These are phyloP conservation scores for Hypoxylon fuscum DNA, from an alignment of 495 filamentous ascomycete species.

Conservation along the genomic window DNA sequence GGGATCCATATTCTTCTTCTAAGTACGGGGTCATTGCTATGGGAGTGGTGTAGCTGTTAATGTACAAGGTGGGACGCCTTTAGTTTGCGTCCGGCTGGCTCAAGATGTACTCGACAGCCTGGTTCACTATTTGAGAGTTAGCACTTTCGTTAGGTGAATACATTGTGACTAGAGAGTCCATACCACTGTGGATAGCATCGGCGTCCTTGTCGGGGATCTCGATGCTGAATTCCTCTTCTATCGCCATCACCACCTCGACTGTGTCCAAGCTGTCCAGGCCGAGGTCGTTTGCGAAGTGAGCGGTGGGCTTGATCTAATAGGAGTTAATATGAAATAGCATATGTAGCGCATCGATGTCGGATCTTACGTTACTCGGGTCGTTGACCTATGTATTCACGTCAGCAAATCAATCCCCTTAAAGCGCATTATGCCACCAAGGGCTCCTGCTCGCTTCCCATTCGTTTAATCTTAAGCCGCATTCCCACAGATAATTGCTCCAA, in stretches of 20 bases:
- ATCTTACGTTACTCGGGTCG: constrained; percentile 76
- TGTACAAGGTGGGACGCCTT: constrained; percentile 34
- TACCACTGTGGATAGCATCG: constrained; percentile 95
- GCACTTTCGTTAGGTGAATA: constrained; percentile 28
- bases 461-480: too few relatives aligned
- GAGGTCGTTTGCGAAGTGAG: constrained; percentile 96
- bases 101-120: constrained; percentile 95
- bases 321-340: constrained; percentile 29
- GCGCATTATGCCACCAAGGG: neutral
- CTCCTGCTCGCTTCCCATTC: too few relatives aligned
- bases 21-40: constrained; percentile 38
- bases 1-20: constrained; percentile 27
- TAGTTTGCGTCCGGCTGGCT: constrained; percentile 85
- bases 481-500: too few relatives aligned
- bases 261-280: constrained; percentile 97
- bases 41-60: constrained; percentile 45
- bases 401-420: constrained; percentile 30
- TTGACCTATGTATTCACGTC: constrained; percentile 64
- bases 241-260: constrained; percentile 99
- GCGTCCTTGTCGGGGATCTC: constrained; percentile 99
- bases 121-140: constrained; percentile 72
- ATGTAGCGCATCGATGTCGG: constrained; percentile 8
- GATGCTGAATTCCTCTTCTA: constrained; percentile 99
- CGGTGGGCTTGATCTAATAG: constrained; percentile 74
- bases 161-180: constrained; percentile 48